These are phyloP conservation scores for Ceriops tagal DNA, from an alignment of 345 rosid genomes.

Conservation along the genomic window DNA sequence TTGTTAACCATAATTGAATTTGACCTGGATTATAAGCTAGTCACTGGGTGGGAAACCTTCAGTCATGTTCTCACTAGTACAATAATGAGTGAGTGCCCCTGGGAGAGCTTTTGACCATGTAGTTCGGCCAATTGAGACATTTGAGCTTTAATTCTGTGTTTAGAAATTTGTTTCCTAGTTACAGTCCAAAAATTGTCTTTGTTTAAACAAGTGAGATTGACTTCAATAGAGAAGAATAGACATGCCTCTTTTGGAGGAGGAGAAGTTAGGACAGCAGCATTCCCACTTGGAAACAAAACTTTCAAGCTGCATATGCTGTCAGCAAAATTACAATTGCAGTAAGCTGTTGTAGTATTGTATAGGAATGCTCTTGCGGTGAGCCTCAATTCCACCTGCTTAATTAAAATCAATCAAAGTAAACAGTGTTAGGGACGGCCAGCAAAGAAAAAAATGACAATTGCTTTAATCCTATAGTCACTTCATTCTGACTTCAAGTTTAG, in stretches of 20 bases:
- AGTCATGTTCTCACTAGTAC: too few species aligned
- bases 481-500: not conserved
- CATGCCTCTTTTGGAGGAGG: conserved; percentile 58
- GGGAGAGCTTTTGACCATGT: too few species aligned
- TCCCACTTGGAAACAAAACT: conserved; percentile 61
- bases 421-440: conserved; percentile 1
- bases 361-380: conserved; percentile 49
- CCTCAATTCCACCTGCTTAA: conserved; percentile 62
- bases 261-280: conserved; percentile 65
- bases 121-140: too few species aligned
- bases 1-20: not conserved
- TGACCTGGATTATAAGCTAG: not conserved
- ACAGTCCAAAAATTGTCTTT: too few species aligned
- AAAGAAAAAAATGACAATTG: not conserved
- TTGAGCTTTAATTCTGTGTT: too few species aligned
- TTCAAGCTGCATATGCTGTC: conserved; percentile 48
- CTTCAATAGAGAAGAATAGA: not conserved
- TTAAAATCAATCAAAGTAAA: conserved; percentile 13
- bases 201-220: too few species aligned
- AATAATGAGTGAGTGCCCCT: too few species aligned
- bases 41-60: too few species aligned
- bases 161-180: too few species aligned
- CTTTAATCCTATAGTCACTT: not conserved
- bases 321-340: conserved; percentile 67
- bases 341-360: conserved; percentile 74